Conservation (phyloP, 768 basidiomycete genomes). For the Amanita fuliginea region DNA sequence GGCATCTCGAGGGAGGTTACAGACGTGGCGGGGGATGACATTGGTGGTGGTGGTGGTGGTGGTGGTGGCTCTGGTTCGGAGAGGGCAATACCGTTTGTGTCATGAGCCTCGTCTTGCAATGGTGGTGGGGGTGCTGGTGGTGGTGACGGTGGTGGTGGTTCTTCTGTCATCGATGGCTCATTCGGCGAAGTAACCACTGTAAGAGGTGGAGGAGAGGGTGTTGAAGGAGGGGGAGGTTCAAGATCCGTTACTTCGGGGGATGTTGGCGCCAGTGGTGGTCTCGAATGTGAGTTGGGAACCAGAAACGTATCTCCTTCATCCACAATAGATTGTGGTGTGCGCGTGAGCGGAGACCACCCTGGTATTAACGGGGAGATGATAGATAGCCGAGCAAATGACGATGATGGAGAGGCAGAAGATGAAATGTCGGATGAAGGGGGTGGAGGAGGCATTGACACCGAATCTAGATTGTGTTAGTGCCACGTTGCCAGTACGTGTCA, state of each 20-base stretch:
- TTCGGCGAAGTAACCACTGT: too few relatives aligned
- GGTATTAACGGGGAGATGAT: slow-evolving; percentile 25
- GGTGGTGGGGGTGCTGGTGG: slow-evolving; percentile 5
- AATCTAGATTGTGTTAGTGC: background rate
- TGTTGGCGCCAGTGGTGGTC: background rate
- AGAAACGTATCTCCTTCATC: background rate
- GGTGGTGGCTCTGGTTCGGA: too few relatives aligned
- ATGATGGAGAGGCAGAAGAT: slow-evolving; percentile 27
- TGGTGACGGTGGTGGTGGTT: slow-evolving; percentile 5
- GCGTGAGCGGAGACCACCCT: background rate
- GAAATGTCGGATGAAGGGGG: slow-evolving; percentile 11
- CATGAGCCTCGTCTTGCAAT: too few relatives aligned
- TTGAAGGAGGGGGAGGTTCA: background rate
- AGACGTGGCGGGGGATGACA: too few relatives aligned
- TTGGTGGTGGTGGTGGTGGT: too few relatives aligned
- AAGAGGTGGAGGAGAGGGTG: background rate
- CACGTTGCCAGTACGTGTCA: background rate
- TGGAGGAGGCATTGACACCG: slow-evolving; percentile 31
- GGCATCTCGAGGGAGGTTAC: background rate
- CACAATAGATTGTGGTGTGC: background rate
- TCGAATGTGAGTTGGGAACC: background rate
- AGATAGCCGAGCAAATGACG: slow-evolving; percentile 42
- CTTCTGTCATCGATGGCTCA: background rate
- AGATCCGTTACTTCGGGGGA: too few relatives aligned
- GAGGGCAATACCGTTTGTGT: too few relatives aligned